Evolutionary conservation across 1,139 yeast genomes (phyloP).

Genomic region (Pichia norvegensis): DNA sequence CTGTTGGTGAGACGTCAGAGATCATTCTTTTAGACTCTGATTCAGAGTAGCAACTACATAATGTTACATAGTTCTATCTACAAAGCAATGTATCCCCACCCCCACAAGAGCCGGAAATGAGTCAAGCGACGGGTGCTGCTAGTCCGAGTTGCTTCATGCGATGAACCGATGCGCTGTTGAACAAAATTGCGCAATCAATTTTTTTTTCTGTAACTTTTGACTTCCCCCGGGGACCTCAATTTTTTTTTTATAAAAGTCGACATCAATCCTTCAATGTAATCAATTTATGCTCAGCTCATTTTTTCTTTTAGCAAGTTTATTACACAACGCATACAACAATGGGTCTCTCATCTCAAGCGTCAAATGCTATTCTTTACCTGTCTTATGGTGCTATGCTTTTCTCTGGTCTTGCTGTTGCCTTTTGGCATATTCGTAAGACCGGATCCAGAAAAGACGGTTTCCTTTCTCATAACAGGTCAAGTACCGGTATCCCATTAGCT

Average conservation of each 20-base stretch:
- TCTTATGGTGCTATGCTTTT: constrained; percentile 61
- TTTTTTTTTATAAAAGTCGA: no score
- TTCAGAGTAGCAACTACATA: neutral
- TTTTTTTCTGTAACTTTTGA: no score
- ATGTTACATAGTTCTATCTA: neutral
- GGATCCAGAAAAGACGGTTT: constrained; percentile 42
- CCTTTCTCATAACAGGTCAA: constrained; percentile 72
- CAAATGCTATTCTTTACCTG: constrained; percentile 72
- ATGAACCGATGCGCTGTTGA: no score
- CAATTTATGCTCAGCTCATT: neutral
- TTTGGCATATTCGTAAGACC: constrained; percentile 25
- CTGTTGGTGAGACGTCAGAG: constrained; percentile 6
- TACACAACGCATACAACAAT: constrained; percentile 7
- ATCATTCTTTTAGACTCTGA: constrained; percentile 10
- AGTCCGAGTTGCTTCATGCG: no score
- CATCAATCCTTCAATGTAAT: neutral
- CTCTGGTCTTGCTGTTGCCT: constrained; percentile 53
- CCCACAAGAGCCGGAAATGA: no score
- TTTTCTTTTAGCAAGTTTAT: neutral
- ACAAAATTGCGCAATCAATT: no score
- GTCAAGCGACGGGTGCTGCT: no score
- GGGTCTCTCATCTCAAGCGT: constrained; percentile 39
- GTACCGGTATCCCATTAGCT: constrained; percentile 72
- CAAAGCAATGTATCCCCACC: no score
- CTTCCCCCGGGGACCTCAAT: no score